Evolutionary conservation across 176 grass and related monocot genomes (phyloP), one percentile per base, ranked within the genome.

Genomic region (Oryza meyeriana): DNA sequence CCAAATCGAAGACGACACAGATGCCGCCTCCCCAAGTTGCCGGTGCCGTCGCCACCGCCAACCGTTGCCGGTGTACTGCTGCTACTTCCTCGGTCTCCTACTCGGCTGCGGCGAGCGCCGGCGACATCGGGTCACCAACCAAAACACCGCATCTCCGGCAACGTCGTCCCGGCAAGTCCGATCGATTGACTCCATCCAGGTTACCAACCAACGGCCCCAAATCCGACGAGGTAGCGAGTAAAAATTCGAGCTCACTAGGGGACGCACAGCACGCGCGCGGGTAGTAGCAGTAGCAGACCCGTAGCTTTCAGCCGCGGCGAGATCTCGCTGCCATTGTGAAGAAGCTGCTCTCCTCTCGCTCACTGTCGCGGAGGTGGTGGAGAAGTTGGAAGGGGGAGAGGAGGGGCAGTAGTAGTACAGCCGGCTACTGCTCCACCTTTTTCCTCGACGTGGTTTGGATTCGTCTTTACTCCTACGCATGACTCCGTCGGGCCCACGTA

Each of bases 401-500:
- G n/a, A n/a, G n/a, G n/a, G n/a, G 70, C 25, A 10, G 70, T 16
- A 17, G 41, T 25, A 27, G 35, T 36, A 36, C 35, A 31, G 22
- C 11, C 22, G 6, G 48, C 47, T 58, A 55, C 2, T 35, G 36
- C 34, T 1, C 35, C 18, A 13, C 16, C 4, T n/a, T 36, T 71
- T 52, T 5, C 48, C 36, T 55, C 8, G 16, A 40, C 22, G 22
- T 58, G 52, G 52, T 58, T 58, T 58, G 52, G 50, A 69, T 71
- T 44, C 35, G 69, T 44, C 80, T 71, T 82, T 82, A 82, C 80
- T 61, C 52, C 57, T 74, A 82, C 57, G 69, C 80, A 72, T 72
- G 52, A 62, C 35, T 25, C 47, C 27, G 36, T 33, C 50, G 52
- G 67, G 50, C 68, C 79, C 24, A 45, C 44, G 26, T 48, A 2